Evolutionary conservation across 2,329 filamentous ascomycete species (phyloP).

Genomic region (Ambrosiella cleistominuta): DNA sequence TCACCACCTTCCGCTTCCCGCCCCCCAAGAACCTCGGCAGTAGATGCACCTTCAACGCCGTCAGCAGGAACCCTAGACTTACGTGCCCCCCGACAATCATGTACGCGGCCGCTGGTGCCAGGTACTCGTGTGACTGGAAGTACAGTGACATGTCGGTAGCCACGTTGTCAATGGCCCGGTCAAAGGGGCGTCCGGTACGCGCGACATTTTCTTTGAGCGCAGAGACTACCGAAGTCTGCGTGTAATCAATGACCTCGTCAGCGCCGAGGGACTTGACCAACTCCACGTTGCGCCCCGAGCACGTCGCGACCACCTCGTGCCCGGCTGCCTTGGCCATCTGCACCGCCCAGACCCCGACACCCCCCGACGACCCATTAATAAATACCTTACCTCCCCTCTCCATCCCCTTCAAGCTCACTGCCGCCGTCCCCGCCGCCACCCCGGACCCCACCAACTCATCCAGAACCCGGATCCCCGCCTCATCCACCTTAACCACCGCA

Average conservation of each 20-base stretch:
- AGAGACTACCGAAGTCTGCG: slow-evolving; percentile 28
- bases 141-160: slow-evolving; percentile 36
- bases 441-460: slow-evolving; percentile 31
- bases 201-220: slow-evolving; percentile 29
- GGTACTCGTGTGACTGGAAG: slow-evolving; percentile 30
- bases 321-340: slow-evolving; percentile 47
- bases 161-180: slow-evolving; percentile 42
- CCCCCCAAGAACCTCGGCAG: slow-evolving; percentile 23
- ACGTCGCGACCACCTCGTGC: slow-evolving; percentile 41
- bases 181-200: slow-evolving; percentile 21
- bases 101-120: slow-evolving; percentile 30
- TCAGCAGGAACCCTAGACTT: slow-evolving; percentile 16
- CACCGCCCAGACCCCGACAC: slow-evolving; percentile 41
- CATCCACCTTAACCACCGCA: slow-evolving; percentile 3
- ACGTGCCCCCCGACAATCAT: slow-evolving; percentile 30
- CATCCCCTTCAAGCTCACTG: neutral
- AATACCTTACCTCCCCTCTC: slow-evolving; percentile 37
- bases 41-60: slow-evolving; percentile 16
- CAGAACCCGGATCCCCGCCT: slow-evolving; percentile 20
- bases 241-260: slow-evolving; percentile 48
- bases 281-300: slow-evolving; percentile 40
- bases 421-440: slow-evolving; percentile 23
- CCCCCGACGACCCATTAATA: slow-evolving; percentile 49
- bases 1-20: slow-evolving; percentile 25
- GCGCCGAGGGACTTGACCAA: slow-evolving; percentile 43